These are phyloP conservation scores for Hypsizygus ulmarius DNA, from an alignment of 1,284 basidiomycete genomes.

Conservation along the genomic window DNA sequence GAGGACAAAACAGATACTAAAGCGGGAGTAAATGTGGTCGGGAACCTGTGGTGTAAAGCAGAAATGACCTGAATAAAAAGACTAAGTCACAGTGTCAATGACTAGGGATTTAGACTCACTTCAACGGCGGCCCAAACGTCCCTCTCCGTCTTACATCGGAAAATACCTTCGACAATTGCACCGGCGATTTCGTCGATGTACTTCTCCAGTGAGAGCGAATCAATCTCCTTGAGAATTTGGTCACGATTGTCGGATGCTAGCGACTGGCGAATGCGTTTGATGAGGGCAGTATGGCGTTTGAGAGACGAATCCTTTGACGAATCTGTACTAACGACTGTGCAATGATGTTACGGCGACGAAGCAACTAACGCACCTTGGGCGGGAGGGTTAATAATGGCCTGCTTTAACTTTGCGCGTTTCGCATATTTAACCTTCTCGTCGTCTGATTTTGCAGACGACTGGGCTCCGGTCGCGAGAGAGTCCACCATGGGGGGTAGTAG, in stretches of 20 bases:
- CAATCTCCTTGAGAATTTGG: slow-evolving; percentile 88
- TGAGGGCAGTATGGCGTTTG: slow-evolving; percentile 90
- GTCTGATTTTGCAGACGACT: slow-evolving; percentile 36
- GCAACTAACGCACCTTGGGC: slow-evolving; percentile 42
- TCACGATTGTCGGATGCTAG: slow-evolving; percentile 78
- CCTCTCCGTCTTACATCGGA: slow-evolving; percentile 82
- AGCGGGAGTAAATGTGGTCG: slow-evolving; percentile 72
- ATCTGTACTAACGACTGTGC: slow-evolving; percentile 36
- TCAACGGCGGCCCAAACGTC: slow-evolving; percentile 93
- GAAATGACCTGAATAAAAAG: slow-evolving; percentile 69
- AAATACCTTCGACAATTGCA: slow-evolving; percentile 83
- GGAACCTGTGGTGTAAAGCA: slow-evolving; percentile 86
- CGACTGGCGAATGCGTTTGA: slow-evolving; percentile 85
- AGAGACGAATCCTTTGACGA: slow-evolving; percentile 82
- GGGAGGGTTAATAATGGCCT: slow-evolving; percentile 46
- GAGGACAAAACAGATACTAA: slow-evolving; percentile 65
- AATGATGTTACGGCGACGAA: slow-evolving; percentile 3
- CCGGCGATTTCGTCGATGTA: slow-evolving; percentile 94
- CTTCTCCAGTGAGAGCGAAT: slow-evolving; percentile 87
- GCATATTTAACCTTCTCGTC: slow-evolving; percentile 59
- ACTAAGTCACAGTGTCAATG: background rate
- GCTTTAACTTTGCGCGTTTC: slow-evolving; percentile 56
- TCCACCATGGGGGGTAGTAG: slow-evolving; percentile 29
- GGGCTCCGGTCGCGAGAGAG: slow-evolving; percentile 24
- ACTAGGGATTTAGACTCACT: slow-evolving; percentile 43